Base-by-base conservation (phyloP, 768 basidiomycete genomes). In the Termitomyces eurrhizus region DNA sequence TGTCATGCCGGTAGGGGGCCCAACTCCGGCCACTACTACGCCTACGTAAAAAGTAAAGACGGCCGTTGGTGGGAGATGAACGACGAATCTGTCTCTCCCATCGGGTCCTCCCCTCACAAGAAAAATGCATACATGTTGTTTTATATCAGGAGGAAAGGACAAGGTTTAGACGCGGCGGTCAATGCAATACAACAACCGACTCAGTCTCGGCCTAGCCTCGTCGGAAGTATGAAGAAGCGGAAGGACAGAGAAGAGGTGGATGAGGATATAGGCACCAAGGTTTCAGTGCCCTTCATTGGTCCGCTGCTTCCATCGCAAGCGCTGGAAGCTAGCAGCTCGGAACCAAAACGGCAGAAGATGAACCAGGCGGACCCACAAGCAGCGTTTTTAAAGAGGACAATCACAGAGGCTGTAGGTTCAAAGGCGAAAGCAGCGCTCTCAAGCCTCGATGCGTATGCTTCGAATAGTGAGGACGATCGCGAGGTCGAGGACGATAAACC, bases 1-100 rank as follows among this genome's bases (percentile, higher is more conserved):
- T 93, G 87, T 65, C 97, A 99, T 71, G 92, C 91, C 12, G 97
- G 97, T 56, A 81, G 85, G 45, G 94, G 95, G 6, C 93, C 95
- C 14, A 92, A 97, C 69, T 95, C 92, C 2, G 97, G 97, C 4
- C 97, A 99, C 73, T 99, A 99, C 74, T 93, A 86, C 64, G 89
- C 95, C 18, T 88, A 85, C 67, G 86, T 97, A 67, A 92, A 87
- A 70, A 80, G 84, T 44, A 80, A 78, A 39, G 76, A 83, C 37
- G 88, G 86, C 12, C 75, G 75, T 39, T 99, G 95, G 95, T 87
- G 83, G 75, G 88, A 93, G 75, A 95, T 95, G 88, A 96, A 99
- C 75, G 97, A 99, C 70, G 93, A 95, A 33, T 77, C 77, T 50
- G 89, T 95, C 26, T 74, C 80, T 11, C 67, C 74, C 4, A 68